These are phyloP conservation scores for Talaromyces sp. DNA, from an alignment of 2,329 filamentous ascomycete genomes.

Conservation along the genomic window DNA sequence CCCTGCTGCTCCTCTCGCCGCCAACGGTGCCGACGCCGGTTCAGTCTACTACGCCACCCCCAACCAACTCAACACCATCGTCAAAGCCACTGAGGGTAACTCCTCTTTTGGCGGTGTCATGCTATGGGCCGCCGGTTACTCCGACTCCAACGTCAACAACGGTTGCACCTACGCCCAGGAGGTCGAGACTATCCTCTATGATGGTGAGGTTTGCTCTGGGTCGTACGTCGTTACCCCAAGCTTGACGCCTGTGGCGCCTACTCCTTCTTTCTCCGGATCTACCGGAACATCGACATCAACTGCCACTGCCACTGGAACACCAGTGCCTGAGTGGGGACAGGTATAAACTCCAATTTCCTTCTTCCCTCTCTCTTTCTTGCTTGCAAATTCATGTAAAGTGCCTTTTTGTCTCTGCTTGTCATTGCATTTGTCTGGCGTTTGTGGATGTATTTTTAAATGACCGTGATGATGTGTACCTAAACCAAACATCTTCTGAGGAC, in stretches of 20 bases:
- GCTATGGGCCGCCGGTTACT: conserved; percentile 56
- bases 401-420: not conserved
- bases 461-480: conserved; percentile 1
- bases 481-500: not conserved
- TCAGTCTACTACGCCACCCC: conserved; percentile 46
- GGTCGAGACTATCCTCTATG: conserved; percentile 45
- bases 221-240: conserved; percentile 9
- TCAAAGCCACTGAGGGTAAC: conserved; percentile 41
- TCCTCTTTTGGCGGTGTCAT: conserved; percentile 56
- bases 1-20: conserved; percentile 31
- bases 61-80: conserved; percentile 43
- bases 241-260: conserved; percentile 16
- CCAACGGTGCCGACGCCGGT: conserved; percentile 6
- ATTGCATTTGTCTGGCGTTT: conserved; percentile 3
- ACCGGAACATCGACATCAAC: conserved; percentile 6
- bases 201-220: conserved; percentile 11
- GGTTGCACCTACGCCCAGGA: conserved; percentile 44
- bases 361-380: not conserved
- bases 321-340: conserved; percentile 15
- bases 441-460: not conserved
- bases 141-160: conserved; percentile 44
- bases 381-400: not conserved
- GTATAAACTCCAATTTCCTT: conserved; percentile 1
- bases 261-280: conserved; percentile 11
- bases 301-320: conserved; percentile 12